phyloP scores from a whole-genome alignment of 148 eudicot genomes.

The Mesembryanthemum crystallinum region DNA sequence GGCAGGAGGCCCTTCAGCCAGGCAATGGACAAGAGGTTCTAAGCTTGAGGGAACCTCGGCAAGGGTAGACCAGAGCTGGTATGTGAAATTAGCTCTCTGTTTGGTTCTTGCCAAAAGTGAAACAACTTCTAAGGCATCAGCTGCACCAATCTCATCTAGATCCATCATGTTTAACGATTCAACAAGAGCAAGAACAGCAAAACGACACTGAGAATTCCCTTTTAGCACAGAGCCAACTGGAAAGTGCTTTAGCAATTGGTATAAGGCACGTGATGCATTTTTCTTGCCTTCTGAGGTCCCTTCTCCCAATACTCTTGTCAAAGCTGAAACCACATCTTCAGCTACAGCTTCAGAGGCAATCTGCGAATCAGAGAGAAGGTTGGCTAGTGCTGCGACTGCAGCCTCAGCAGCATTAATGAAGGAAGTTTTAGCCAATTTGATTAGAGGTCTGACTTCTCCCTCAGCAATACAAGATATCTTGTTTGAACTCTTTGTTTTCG shows the following conservation, averaged over 20 bases:
- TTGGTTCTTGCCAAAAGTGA: slow-evolving; percentile 59
- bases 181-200: slow-evolving; percentile 62
- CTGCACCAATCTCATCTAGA: slow-evolving; percentile 50
- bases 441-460: slow-evolving; percentile 71
- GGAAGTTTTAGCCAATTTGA: slow-evolving; percentile 75
- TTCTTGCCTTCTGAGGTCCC: slow-evolving; percentile 74
- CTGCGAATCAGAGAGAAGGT: slow-evolving; percentile 62
- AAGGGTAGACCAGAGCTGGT: slow-evolving; percentile 52
- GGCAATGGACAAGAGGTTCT: slow-evolving; percentile 57
- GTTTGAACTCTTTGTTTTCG: slow-evolving; percentile 42
- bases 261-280: slow-evolving; percentile 65
- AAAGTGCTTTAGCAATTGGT: slow-evolving; percentile 62
- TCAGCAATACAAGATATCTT: slow-evolving; percentile 62
- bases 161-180: slow-evolving; percentile 56
- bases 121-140: slow-evolving; percentile 66
- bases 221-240: slow-evolving; percentile 61
- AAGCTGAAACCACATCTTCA: slow-evolving; percentile 76
- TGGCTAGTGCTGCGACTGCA: slow-evolving; percentile 79
- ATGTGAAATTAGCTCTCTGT: slow-evolving; percentile 39
- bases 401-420: slow-evolving; percentile 69
- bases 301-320: slow-evolving; percentile 60
- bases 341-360: slow-evolving; percentile 72
- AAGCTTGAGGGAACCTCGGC: slow-evolving; percentile 59
- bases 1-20: slow-evolving; percentile 60
- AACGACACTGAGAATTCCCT: slow-evolving; percentile 55